Percentiles rank a stretch among this genome's conserved stretches.
phyloP scores from a whole-genome alignment of 2,329 filamentous ascomycete species.

The Eutypella sp. region DNA sequence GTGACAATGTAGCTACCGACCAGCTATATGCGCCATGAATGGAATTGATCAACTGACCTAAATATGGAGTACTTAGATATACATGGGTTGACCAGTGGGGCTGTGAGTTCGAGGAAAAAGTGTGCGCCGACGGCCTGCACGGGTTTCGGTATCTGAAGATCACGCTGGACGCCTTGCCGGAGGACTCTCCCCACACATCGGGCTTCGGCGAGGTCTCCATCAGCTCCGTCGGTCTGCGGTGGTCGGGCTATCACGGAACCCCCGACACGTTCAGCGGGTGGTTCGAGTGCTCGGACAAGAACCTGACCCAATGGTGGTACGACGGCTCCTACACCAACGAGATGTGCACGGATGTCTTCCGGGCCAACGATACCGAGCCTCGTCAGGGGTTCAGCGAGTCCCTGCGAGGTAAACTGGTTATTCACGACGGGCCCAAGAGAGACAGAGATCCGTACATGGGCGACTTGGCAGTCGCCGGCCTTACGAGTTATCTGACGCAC shows the following conservation, averaged over 20 bases:
- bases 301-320: slow-evolving; percentile 48
- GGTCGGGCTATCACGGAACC: slow-evolving; percentile 41
- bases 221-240: slow-evolving; percentile 35
- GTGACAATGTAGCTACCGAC: too few relatives aligned
- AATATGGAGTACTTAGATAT: slow-evolving; percentile 18
- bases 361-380: slow-evolving; percentile 44
- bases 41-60: not conserved
- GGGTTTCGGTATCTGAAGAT: slow-evolving; percentile 49
- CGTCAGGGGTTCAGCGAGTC: slow-evolving; percentile 37
- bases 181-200: slow-evolving; percentile 40
- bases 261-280: slow-evolving; percentile 44
- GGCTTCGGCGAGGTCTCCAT: slow-evolving; percentile 39
- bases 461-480: slow-evolving; percentile 43
- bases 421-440: slow-evolving; percentile 47
- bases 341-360: slow-evolving; percentile 41
- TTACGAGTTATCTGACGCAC: slow-evolving; percentile 45
- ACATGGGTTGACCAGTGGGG: slow-evolving; percentile 41
- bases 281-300: slow-evolving; percentile 47
- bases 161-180: slow-evolving; percentile 37
- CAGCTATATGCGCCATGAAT: too few relatives aligned
- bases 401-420: slow-evolving; percentile 40
- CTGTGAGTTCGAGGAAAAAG: slow-evolving; percentile 36
- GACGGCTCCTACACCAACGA: slow-evolving; percentile 50
- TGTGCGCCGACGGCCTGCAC: slow-evolving; percentile 48
- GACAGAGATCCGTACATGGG: slow-evolving; percentile 50